Evolutionary conservation across 2,329 filamentous ascomycete species (phyloP).

Genomic region (Zymoseptoria passerinii): DNA sequence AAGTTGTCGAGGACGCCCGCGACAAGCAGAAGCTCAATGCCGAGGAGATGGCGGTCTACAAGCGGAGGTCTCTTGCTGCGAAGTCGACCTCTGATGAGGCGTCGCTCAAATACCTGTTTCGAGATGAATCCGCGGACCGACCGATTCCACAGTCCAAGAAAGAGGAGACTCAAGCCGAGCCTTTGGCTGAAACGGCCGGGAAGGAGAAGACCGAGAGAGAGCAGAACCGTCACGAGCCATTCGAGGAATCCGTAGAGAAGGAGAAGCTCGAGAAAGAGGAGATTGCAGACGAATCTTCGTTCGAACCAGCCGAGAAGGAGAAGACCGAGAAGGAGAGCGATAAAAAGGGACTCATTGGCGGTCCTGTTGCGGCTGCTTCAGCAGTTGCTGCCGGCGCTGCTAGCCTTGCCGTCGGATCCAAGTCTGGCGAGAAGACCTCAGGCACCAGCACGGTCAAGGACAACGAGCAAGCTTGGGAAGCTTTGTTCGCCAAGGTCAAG

Average conservation of each 20-base stretch:
- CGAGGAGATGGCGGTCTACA: constrained; percentile 14
- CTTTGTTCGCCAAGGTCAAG: background rate
- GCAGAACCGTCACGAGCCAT: background rate
- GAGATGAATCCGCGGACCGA: background rate
- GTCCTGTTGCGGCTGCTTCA: constrained; percentile 14
- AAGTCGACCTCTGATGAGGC: constrained; percentile 5
- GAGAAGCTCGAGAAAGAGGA: background rate
- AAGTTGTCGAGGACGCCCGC: background rate
- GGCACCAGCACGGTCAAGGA: background rate
- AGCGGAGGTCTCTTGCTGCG: constrained; percentile 6
- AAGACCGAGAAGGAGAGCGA: constrained; percentile 1
- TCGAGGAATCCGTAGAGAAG: background rate
- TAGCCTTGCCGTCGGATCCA: constrained; percentile 2
- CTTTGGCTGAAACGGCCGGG: background rate
- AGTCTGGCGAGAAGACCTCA: background rate
- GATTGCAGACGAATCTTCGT: background rate
- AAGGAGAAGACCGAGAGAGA: constrained; percentile 6
- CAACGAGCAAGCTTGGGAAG: background rate
- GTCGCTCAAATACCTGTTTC: background rate
- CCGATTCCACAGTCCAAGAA: background rate
- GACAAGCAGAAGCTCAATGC: constrained; percentile 18
- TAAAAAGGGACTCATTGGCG: constrained; percentile 5
- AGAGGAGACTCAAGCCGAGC: background rate
- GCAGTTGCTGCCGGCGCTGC: constrained; percentile 10
- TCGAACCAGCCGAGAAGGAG: background rate